Percentiles rank a stretch among this genome's conserved stretches.
Conservation (phyloP, 495 filamentous ascomycete genomes). For the Penicillium nucicola region DNA sequence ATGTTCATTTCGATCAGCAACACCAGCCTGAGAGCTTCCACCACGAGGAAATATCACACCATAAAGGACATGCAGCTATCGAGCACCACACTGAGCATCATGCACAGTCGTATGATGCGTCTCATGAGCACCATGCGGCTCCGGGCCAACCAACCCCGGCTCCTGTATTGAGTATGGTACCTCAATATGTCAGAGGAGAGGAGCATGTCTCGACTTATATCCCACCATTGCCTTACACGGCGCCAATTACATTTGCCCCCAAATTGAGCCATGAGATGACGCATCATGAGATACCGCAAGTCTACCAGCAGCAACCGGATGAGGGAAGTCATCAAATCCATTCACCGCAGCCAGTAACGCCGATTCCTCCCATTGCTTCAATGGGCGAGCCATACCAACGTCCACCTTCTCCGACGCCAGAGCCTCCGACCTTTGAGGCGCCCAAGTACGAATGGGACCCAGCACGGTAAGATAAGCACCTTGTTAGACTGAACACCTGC, state of each 20-base stretch:
- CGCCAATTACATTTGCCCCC: slow-evolving; percentile 6
- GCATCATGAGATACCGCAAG: background rate
- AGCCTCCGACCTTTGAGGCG: slow-evolving; percentile 38
- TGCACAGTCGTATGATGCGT: background rate
- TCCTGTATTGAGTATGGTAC: slow-evolving; percentile 37
- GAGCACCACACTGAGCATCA: background rate
- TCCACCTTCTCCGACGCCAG: slow-evolving; percentile 39
- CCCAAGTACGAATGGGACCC: slow-evolving; percentile 67
- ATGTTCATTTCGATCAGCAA: background rate
- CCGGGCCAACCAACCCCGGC: background rate
- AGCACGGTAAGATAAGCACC: slow-evolving; percentile 46
- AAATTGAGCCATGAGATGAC: slow-evolving; percentile 6
- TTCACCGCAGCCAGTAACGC: slow-evolving; percentile 37
- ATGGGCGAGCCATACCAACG: slow-evolving; percentile 23
- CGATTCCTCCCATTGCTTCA: slow-evolving; percentile 21
- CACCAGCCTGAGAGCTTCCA: background rate
- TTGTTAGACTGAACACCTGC: background rate
- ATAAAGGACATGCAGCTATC: background rate
- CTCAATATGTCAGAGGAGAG: slow-evolving; percentile 46
- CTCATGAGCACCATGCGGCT: background rate
- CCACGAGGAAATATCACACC: slow-evolving; percentile 1
- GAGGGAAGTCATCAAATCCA: slow-evolving; percentile 11
- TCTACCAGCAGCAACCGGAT: slow-evolving; percentile 1
- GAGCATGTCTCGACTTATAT: slow-evolving; percentile 39
- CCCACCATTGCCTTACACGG: slow-evolving; percentile 13